Evolutionary conservation across 768 basidiomycete genomes (phyloP).

Genomic region (Cubamyces sp.): DNA sequence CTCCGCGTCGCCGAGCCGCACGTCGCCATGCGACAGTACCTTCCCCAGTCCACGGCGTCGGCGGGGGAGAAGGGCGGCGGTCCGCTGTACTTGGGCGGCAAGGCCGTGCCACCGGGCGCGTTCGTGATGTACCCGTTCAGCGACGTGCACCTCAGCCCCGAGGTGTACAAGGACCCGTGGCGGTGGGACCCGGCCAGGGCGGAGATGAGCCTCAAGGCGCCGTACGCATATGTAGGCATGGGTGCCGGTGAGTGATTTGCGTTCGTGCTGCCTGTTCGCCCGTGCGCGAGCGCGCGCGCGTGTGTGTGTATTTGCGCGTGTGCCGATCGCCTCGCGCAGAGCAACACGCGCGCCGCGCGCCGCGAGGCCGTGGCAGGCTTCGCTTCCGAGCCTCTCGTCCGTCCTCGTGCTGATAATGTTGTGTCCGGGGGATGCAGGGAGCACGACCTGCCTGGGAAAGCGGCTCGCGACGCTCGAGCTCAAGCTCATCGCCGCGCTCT

Average conservation of each 20-base stretch:
- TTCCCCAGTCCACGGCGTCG: constrained; percentile 3
- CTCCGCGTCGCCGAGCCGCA: constrained; percentile 80
- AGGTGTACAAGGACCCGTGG: constrained; percentile 78
- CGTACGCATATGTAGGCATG: constrained; percentile 75
- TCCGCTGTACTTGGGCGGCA: constrained; percentile 62
- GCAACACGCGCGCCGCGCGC: too few relatives aligned
- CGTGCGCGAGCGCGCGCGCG: too few relatives aligned
- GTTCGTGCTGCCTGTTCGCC: constrained; percentile 11
- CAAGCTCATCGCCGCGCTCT: constrained; percentile 70
- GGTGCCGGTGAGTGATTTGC: constrained; percentile 65
- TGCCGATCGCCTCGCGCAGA: too few relatives aligned
- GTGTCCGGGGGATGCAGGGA: constrained; percentile 48
- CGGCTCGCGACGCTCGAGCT: constrained; percentile 76
- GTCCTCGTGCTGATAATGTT: constrained; percentile 7
- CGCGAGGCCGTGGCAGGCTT: background rate
- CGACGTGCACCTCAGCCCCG: constrained; percentile 74
- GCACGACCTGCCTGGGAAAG: constrained; percentile 71
- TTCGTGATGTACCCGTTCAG: constrained; percentile 82
- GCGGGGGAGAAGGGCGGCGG: constrained; percentile 1
- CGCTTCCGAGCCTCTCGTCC: constrained; percentile 12
- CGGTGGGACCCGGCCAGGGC: constrained; percentile 64
- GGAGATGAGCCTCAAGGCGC: constrained; percentile 48
- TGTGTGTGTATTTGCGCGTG: too few relatives aligned
- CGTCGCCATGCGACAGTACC: constrained; percentile 77
- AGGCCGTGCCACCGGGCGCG: constrained; percentile 70